Base-by-base conservation (phyloP, 345 rosid genomes). In the Eutrema heterophyllum region DNA sequence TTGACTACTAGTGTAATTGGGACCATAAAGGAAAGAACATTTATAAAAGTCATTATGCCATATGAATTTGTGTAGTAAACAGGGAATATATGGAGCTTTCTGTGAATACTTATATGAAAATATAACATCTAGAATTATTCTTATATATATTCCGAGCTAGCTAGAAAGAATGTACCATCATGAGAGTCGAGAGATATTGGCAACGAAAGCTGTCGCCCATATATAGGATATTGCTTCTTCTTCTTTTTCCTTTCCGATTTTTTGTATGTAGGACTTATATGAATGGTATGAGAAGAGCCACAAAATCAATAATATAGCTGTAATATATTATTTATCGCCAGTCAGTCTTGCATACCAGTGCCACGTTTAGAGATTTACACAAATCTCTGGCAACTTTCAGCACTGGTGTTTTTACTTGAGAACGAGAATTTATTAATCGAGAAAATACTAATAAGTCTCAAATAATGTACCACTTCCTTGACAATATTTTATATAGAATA, bases 11-110 rank as follows among this genome's bases (percentile, higher is more conserved):
- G 39, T 40, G 18, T 32, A 8, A 55, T 10, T 51, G 78, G 78
- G 73, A 75, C 78, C 73, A 75, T 39, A 67, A 13, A 59, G 67
- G 61, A 52, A 43, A 33, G 73, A 75, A 51, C 79, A 75, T 68
- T 74, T 67, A 24, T 49, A 60, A 75, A 68, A 60, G 74, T 75
- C 72, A 40, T 49, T 51, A 67, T 67, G 53, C 72, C 54, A 48
- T 67, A 48, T 49, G 72, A 58, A 58, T 58, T 29, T 58, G 66
- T 56, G 35, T 58, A 67, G 54, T 58, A 57, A 66, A 67, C 46
- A 49, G 12, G 18, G 72, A 74, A 74, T 74, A 58, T 67, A 67
- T 66, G 32, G 71, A 74, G 36, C 43, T 49, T 66, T 65, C 3
- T 66, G 44, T 44, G 52, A 26, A 46, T 64, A 35, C 24, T 64